phyloP scores from a whole-genome alignment of 345 rosid genomes.

The Lepidium sativum region DNA sequence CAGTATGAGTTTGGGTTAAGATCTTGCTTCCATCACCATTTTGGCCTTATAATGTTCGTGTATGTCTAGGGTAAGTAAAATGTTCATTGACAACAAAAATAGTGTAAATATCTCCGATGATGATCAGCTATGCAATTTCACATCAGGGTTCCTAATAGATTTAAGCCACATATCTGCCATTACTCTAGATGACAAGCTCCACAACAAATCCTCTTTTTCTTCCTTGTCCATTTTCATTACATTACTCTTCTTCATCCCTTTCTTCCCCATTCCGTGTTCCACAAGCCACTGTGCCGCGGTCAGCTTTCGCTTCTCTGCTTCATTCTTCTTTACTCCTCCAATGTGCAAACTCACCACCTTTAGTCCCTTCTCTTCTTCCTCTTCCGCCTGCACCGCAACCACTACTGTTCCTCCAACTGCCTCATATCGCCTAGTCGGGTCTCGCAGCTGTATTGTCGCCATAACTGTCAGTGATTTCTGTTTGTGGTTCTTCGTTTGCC shows the following conservation, averaged over 20 bases:
- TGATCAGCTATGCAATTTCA: constrained; percentile 27
- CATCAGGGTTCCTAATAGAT: constrained; percentile 83
- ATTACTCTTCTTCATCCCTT: constrained; percentile 49
- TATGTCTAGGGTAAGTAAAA: constrained; percentile 52
- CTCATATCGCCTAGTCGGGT: constrained; percentile 82
- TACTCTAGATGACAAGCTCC: constrained; percentile 89
- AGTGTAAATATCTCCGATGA: background rate
- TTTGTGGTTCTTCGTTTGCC: constrained; percentile 38
- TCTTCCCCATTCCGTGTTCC: constrained; percentile 60
- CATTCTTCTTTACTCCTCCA: constrained; percentile 58
- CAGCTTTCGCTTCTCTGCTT: constrained; percentile 63
- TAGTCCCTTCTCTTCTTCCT: constrained; percentile 44
- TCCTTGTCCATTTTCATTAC: constrained; percentile 43
- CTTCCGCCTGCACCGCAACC: constrained; percentile 43
- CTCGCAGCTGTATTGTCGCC: constrained; percentile 60
- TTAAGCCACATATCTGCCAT: constrained; percentile 98
- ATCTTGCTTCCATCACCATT: constrained; percentile 62
- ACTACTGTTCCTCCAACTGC: constrained; percentile 73
- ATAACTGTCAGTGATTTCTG: constrained; percentile 37
- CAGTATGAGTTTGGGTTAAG: constrained; percentile 84
- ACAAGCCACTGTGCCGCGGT: constrained; percentile 91
- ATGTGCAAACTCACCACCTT: constrained; percentile 57
- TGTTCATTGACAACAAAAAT: too few relatives aligned
- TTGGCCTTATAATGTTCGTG: constrained; percentile 30
- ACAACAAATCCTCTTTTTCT: constrained; percentile 38